These are phyloP conservation scores for Annulohypoxylon stygium DNA, from an alignment of 495 filamentous ascomycete species.

Conservation along the genomic window DNA sequence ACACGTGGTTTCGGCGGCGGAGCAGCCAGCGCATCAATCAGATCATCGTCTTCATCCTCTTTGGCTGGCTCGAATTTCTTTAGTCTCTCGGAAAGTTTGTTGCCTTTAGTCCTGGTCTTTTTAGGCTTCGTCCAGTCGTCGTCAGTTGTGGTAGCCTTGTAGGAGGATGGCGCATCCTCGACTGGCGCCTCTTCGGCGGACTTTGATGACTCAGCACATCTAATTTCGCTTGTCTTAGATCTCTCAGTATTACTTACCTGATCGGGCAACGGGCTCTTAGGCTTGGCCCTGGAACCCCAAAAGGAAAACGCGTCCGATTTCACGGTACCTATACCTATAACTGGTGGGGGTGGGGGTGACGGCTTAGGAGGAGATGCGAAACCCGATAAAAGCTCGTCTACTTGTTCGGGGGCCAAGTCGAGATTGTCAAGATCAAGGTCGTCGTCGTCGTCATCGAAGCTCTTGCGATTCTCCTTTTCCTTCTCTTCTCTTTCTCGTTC, in stretches of 20 bases:
- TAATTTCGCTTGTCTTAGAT: conserved; percentile 50
- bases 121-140: conserved; percentile 54
- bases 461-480: conserved; percentile 26
- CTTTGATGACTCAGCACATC: conserved; percentile 58
- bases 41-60: conserved; percentile 49
- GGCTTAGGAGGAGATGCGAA: conserved; percentile 45
- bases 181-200: conserved; percentile 53
- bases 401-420: conserved; percentile 57
- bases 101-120: conserved; percentile 56
- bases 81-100: conserved; percentile 66
- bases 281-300: conserved; percentile 59
- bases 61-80: conserved; percentile 64
- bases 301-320: conserved; percentile 59
- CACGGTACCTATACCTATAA: conserved; percentile 2
- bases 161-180: conserved; percentile 53
- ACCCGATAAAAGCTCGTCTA: conserved; percentile 50
- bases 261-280: conserved; percentile 53
- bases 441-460: conserved; percentile 50
- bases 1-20: conserved; percentile 52
- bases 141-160: conserved; percentile 40
- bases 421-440: conserved; percentile 53
- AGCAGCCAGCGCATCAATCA: conserved; percentile 46
- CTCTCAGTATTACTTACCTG: conserved; percentile 39
- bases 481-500: conserved; percentile 41
- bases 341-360: conserved; percentile 20